Evolutionary conservation across 2,329 filamentous ascomycete species (phyloP).

Genomic region (Aureobasidium lini): DNA sequence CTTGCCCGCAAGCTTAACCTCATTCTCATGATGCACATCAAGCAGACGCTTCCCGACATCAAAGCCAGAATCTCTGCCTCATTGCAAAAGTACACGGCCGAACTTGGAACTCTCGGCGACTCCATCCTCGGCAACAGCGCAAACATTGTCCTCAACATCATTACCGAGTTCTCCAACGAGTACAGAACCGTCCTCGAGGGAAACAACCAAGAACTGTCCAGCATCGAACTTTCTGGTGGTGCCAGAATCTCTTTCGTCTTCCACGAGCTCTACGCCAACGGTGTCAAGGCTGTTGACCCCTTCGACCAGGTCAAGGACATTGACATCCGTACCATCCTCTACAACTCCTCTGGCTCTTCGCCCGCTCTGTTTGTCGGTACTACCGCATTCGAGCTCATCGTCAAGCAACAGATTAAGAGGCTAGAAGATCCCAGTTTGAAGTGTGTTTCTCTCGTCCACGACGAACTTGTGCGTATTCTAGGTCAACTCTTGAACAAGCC

Average conservation of each 20-base stretch:
- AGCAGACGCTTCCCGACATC: conserved; percentile 97
- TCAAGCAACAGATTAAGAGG: conserved; percentile 97
- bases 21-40: conserved; percentile 99
- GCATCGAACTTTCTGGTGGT: conserved; percentile 87
- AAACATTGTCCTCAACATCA: conserved; percentile 97
- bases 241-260: conserved; percentile 99
- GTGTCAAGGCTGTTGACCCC: conserved; percentile 93
- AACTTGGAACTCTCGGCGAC: conserved; percentile 77
- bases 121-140: conserved; percentile 93
- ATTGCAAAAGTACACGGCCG: conserved; percentile 79
- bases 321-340: conserved; percentile 92
- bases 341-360: conserved; percentile 98
- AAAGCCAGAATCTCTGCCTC: conserved; percentile 94
- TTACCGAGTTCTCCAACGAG: conserved; percentile 97
- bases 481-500: conserved; percentile 81
- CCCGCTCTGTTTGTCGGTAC: conserved; percentile 96
- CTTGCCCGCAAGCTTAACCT: conserved; percentile 93
- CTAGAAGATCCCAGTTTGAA: conserved; percentile 94
- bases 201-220: conserved; percentile 93
- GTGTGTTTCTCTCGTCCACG: conserved; percentile 94
- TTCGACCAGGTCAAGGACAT: conserved; percentile 97
- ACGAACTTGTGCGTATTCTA: conserved; percentile 92
- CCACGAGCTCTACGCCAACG: conserved; percentile 96
- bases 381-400: conserved; percentile 95
- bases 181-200: conserved; percentile 94